Evolutionary conservation across 257 asterid species (phyloP), one percentile per base, ranked within the genome.

Genomic region (Vinca minor): DNA sequence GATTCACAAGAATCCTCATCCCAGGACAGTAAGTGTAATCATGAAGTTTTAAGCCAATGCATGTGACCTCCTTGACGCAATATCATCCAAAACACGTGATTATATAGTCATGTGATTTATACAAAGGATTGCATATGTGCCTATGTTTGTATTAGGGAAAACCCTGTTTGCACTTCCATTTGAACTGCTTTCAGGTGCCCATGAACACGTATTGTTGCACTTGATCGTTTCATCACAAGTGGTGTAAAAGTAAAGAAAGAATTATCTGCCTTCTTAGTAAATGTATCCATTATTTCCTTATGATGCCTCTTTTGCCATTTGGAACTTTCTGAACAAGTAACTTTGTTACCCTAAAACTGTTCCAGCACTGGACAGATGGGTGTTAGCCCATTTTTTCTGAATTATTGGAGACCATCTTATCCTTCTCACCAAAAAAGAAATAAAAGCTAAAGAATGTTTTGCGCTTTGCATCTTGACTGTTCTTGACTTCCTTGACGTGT

Each of bases 21-120:
- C 77, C 52, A 71, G 65, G 73, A 72, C 72, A 68, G 98, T 86
- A 74, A 76, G 83, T 72, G 39, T 8, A 25, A 17, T 25, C 20
- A 26, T 28, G 11, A n/a, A 55, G n/a, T 11, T 28, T 55, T 56
- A 6, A 29, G 12, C 39, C 14, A 56, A 56, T 56, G 42, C 41
- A 17, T 31, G 29, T 56, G 31, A 12, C 62, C n/a, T 5, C 13
- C 13, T 28, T 54, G 38, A 31, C 4, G 21, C 9, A 28, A 64
- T 10, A 25, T 31, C 42, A 21, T 56, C 36, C 34, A 58, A 67
- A 71, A 63, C 36, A 13, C n/a, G 25, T 54, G 65, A 25, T 36
- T 39, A 7, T 8, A 6, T 65, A 38, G 21, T 18, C 21, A 10
- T 7, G 21, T 65, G 50, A 50, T 36, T 21, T 15, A 35, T 12